phyloP scores from a whole-genome alignment of 2,329 filamentous ascomycete genomes.

The Hypomyces perniciosus region DNA sequence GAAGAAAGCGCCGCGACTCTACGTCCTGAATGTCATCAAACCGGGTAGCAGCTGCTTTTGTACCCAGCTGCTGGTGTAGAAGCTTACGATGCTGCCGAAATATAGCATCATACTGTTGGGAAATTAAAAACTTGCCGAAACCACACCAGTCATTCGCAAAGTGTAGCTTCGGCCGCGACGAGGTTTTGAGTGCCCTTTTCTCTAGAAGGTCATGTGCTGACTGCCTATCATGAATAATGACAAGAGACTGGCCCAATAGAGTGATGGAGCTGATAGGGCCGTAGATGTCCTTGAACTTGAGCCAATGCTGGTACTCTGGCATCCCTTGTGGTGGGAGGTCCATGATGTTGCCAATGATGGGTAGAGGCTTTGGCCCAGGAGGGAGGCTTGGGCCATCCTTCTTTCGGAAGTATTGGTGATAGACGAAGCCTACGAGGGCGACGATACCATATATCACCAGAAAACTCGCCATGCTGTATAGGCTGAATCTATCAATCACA shows the following conservation, averaged over 20 bases:
- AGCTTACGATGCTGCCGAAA: background rate
- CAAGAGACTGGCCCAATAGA: constrained; percentile 25
- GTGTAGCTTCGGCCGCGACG: background rate
- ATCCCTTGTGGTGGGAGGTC: too few relatives aligned
- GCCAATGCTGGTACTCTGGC: too few relatives aligned
- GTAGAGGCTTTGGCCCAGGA: constrained; percentile 20
- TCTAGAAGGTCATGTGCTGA: constrained; percentile 30
- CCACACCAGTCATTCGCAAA: background rate
- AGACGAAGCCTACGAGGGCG: background rate
- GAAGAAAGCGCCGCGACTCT: background rate
- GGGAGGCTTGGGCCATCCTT: constrained; percentile 3
- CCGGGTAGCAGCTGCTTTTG: background rate
- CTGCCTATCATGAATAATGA: constrained; percentile 33
- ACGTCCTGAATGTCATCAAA: constrained; percentile 15
- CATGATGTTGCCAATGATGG: too few relatives aligned
- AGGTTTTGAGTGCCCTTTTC: constrained; percentile 24
- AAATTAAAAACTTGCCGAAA: background rate
- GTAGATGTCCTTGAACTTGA: constrained; percentile 14
- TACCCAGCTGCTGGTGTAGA: background rate
- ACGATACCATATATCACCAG: too few relatives aligned
- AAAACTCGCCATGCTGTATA: too few relatives aligned
- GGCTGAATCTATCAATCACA: too few relatives aligned
- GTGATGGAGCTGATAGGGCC: constrained; percentile 19
- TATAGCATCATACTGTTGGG: background rate
- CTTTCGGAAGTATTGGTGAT: background rate